Evolutionary conservation across 345 rosid genomes (phyloP), one percentile per base, ranked within the genome.

Genomic region (Mangifera indica): DNA sequence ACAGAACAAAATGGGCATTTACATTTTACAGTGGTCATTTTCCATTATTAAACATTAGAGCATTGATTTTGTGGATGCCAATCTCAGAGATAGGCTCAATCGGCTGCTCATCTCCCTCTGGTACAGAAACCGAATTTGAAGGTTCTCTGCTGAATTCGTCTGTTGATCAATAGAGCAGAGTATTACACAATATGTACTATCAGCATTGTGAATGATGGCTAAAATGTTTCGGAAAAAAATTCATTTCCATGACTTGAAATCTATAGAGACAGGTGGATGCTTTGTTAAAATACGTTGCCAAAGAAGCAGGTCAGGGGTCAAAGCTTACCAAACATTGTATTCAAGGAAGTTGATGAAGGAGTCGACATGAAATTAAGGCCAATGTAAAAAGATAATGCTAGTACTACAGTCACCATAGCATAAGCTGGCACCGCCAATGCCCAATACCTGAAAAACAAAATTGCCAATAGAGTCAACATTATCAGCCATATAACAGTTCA

Each of bases 101-200:
- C 21, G 93, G 96, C 49, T 69, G 81, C 42, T 87, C 92, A 18
- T 83, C 83, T 67, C 79, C 88, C 66, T 81, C 83, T 67, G 44
- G 65, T 25, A 14, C 10, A 22, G 66, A 59, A 81, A 59, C 72
- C 63, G 48, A 22, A 25, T 66, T 79, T 4, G 83, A 84, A 52
- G 97, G 89, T 59, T 94, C 98, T 76, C 91, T 79, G 68, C 91
- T 85, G 77, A 87, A 92, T 74, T 92, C 98, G 79, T 94, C 98
- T 91, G 85, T 59, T 79, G 61, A 71, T 17, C 20, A 76, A 48
- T 11, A 12, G 3, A 8, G 49, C 14, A 9, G 1, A 45, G 10
- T 5, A 8, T 34, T 34, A 2, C 37, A 32, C 5, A 32, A 32
- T 2, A 32, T 32, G 5, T 32, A 32, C 37, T 32, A 32, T 32